Conservation (phyloP, 352 stramenopile species). For the Pythium guiyangense region DNA sequence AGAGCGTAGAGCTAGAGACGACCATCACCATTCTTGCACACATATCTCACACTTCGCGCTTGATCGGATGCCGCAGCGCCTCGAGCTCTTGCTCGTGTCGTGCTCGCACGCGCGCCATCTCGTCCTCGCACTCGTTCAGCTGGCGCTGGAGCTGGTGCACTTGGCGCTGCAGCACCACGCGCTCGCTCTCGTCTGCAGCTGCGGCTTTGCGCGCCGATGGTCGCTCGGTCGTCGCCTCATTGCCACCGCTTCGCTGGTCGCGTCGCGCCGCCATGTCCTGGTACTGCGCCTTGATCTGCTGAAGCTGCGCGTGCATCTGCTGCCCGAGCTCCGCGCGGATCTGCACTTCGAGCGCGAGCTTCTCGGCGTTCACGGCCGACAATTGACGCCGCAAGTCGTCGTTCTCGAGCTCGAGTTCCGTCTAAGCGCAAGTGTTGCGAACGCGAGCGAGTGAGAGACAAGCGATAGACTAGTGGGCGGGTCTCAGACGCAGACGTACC, state of each 20-base stretch:
- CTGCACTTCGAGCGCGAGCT: slow-evolving; percentile 55
- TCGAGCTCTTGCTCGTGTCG: slow-evolving; percentile 29
- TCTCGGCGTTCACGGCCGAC: slow-evolving; percentile 40
- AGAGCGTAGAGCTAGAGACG: too few species aligned
- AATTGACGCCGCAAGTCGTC: slow-evolving; percentile 52
- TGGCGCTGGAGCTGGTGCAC: slow-evolving; percentile 64
- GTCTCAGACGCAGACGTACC: slow-evolving; percentile 5
- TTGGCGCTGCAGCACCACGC: slow-evolving; percentile 45
- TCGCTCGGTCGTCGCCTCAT: slow-evolving; percentile 19
- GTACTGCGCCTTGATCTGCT: slow-evolving; percentile 60
- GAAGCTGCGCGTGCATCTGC: slow-evolving; percentile 62
- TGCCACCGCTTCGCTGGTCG: slow-evolving; percentile 10
- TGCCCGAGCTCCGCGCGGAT: slow-evolving; percentile 62
- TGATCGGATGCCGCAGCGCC: slow-evolving; percentile 13
- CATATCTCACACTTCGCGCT: not conserved
- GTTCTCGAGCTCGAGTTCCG: slow-evolving; percentile 50
- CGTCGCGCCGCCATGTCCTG: slow-evolving; percentile 29
- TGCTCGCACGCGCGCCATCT: slow-evolving; percentile 71
- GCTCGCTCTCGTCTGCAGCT: slow-evolving; percentile 39
- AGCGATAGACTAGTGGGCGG: too few species aligned
- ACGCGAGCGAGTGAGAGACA: not conserved
- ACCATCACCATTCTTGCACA: not conserved
- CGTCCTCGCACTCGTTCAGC: slow-evolving; percentile 73
- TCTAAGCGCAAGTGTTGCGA: slow-evolving; percentile 13
- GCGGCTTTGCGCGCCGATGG: slow-evolving; percentile 34